A percentile compares a stretch with the other conserved stretches of the same genome.
Conservation (phyloP, 441 rosid genomes). For the Corymbia citriodora region DNA sequence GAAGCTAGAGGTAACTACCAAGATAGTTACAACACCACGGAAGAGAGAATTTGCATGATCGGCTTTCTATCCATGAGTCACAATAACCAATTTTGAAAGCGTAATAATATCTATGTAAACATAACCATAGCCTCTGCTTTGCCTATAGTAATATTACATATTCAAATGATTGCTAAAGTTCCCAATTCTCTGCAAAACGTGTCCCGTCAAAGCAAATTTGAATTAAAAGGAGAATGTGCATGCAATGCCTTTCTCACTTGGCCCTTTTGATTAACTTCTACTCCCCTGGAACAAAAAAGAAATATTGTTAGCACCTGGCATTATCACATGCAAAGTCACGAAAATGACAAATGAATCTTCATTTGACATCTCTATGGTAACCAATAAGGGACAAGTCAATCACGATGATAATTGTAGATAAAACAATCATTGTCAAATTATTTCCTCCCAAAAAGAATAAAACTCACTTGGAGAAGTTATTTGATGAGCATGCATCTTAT, state of each 20-base stretch:
- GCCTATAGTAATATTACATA: background rate
- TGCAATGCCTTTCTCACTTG: background rate
- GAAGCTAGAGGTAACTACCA: background rate
- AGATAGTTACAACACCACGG: background rate
- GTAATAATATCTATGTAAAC: background rate
- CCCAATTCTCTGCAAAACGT: background rate
- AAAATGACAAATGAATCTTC: too few species aligned
- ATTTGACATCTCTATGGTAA: too few species aligned
- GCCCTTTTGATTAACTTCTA: background rate
- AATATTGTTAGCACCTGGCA: background rate
- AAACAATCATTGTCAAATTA: background rate
- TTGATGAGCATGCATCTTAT: background rate
- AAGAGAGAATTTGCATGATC: background rate
- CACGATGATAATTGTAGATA: too few species aligned
- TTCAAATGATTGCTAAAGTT: background rate
- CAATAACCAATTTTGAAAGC: background rate
- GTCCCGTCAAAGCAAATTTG: background rate
- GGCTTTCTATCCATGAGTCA: background rate
- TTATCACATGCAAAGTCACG: background rate
- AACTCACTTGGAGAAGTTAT: background rate
- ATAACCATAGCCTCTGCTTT: background rate
- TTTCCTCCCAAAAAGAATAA: background rate
- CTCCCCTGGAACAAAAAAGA: background rate
- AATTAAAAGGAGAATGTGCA: background rate
- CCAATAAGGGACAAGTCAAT: too few species aligned